Evolutionary conservation across 305 asterid genomes (phyloP).

Genomic region (Fraxinus xanthoxyloides): DNA sequence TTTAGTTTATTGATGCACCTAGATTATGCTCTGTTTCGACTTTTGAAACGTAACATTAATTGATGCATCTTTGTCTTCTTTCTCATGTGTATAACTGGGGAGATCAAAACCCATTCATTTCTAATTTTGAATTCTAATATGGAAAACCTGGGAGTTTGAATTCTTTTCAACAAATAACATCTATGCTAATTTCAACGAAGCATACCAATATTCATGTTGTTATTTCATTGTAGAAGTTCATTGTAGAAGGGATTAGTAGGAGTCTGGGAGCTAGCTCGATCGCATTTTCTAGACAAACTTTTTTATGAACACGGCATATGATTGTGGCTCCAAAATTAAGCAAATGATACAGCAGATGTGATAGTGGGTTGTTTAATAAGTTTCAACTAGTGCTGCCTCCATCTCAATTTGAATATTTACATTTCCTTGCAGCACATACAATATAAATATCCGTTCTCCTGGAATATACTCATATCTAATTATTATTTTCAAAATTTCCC

Average conservation of each 20-base stretch:
- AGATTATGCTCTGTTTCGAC: background rate
- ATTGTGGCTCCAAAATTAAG: background rate
- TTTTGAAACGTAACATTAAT: background rate
- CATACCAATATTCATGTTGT: background rate
- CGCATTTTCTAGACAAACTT: background rate
- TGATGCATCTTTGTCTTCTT: background rate
- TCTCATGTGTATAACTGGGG: background rate
- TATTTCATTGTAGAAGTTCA: slow-evolving; percentile 1
- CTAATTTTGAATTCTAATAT: background rate
- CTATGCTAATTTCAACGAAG: background rate
- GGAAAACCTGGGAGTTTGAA: background rate
- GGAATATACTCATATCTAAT: background rate
- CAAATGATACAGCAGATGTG: background rate
- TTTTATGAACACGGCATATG: background rate
- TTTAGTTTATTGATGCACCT: background rate
- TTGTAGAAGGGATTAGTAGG: background rate
- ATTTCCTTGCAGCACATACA: background rate
- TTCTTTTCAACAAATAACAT: background rate
- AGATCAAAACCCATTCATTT: background rate
- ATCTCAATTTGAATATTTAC: background rate
- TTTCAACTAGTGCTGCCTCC: background rate
- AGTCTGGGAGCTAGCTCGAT: background rate
- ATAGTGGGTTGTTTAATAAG: background rate
- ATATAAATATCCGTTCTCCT: background rate
- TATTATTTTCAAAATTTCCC: background rate